Conservation (phyloP, 495 filamentous ascomycete species). For the Penicillium arizonense region DNA sequence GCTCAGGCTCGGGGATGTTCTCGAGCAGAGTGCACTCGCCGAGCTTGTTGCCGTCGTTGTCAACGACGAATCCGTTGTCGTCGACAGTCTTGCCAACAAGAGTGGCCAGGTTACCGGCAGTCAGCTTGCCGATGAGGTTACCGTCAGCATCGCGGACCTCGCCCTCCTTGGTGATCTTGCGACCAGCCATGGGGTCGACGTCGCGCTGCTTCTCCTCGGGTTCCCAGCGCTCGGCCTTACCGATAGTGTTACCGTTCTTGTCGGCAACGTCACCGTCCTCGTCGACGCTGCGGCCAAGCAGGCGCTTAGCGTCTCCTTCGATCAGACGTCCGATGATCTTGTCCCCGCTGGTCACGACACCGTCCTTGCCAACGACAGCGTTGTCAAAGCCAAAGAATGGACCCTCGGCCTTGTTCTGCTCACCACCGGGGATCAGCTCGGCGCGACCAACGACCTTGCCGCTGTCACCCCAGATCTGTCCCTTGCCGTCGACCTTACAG, state of each 20-base stretch:
- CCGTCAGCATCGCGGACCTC: constrained; percentile 81
- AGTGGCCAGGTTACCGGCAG: constrained; percentile 65
- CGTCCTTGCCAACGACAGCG: constrained; percentile 71
- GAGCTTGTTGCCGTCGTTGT: constrained; percentile 75
- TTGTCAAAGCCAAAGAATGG: constrained; percentile 77
- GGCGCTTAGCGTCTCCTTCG: constrained; percentile 67
- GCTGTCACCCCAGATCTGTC: constrained; percentile 76
- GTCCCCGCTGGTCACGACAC: constrained; percentile 63
- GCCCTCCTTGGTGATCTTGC: constrained; percentile 76
- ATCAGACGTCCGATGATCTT: constrained; percentile 71
- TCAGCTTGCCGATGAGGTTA: constrained; percentile 77
- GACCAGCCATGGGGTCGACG: constrained; percentile 70
- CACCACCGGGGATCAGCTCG: constrained; percentile 72
- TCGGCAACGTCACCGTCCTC: constrained; percentile 82
- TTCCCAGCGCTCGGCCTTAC: constrained; percentile 79
- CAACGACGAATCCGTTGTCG: constrained; percentile 81
- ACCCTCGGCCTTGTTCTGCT: constrained; percentile 69
- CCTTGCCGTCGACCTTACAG: constrained; percentile 77
- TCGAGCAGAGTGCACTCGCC: constrained; percentile 79
- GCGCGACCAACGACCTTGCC: constrained; percentile 77
- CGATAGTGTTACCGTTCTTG: constrained; percentile 77
- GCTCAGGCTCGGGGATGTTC: constrained; percentile 59
- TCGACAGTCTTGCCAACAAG: constrained; percentile 79
- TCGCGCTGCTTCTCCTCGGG: constrained; percentile 69
- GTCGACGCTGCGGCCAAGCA: constrained; percentile 75